phyloP scores from a whole-genome alignment of 164 flowering plant species.

The Aristolochia californica region DNA sequence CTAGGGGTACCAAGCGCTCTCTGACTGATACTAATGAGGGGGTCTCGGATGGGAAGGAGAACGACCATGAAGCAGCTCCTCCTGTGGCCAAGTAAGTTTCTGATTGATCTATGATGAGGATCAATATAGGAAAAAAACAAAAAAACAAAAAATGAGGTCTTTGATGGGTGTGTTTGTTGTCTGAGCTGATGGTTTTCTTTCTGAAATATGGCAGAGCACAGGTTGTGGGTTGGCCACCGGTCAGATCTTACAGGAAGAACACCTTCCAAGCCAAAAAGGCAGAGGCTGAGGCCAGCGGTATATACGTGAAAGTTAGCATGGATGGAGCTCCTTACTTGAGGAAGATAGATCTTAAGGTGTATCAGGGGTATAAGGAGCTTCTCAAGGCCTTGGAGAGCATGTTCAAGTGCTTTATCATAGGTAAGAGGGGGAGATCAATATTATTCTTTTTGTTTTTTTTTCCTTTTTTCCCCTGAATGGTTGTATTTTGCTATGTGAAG shows the following conservation, averaged over 20 bases:
- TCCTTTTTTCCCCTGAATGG: not conserved
- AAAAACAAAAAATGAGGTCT: no score
- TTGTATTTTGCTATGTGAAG: not conserved
- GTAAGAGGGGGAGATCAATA: slow-evolving; percentile 14
- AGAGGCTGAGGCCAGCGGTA: slow-evolving; percentile 36
- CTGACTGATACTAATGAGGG: slow-evolving; percentile 19
- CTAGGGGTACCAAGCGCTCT: slow-evolving; percentile 30
- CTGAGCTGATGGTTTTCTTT: not conserved
- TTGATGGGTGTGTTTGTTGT: not conserved
- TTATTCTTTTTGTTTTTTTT: not conserved
- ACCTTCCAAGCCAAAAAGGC: slow-evolving; percentile 34
- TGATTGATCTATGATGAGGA: not conserved
- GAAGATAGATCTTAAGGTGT: slow-evolving; percentile 64
- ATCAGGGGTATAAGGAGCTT: slow-evolving; percentile 50
- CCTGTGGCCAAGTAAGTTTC: slow-evolving; percentile 19
- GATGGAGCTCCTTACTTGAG: slow-evolving; percentile 88
- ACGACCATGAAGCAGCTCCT: slow-evolving; percentile 3
- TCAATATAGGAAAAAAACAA: no score
- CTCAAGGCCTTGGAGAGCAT: slow-evolving; percentile 59
- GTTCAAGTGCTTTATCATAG: slow-evolving; percentile 59
- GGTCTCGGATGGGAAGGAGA: slow-evolving; percentile 5
- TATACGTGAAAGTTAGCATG: slow-evolving; percentile 82
- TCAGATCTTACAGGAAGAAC: slow-evolving; percentile 59
- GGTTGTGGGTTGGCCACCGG: slow-evolving; percentile 85
- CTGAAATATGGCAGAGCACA: slow-evolving; percentile 37